These are phyloP conservation scores for Verbascum thapsus DNA, from an alignment of 257 asterid species.

Conservation along the genomic window DNA sequence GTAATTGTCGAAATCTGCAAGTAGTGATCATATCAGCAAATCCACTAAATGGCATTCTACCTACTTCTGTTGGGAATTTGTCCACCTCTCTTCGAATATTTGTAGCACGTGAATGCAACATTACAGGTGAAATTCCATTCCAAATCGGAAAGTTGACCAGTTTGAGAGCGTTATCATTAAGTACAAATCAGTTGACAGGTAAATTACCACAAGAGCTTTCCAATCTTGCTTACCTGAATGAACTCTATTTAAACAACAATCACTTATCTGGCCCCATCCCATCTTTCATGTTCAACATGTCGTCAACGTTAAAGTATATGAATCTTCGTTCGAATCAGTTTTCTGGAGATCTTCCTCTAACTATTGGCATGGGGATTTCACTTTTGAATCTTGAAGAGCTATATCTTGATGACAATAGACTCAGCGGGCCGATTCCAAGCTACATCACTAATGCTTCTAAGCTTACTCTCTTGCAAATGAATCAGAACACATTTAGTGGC, in stretches of 20 bases:
- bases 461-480: constrained; percentile 21
- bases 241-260: not conserved
- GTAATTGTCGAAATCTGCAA: constrained; percentile 10
- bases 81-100: constrained; percentile 25
- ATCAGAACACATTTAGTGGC: constrained; percentile 28
- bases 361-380: too few species aligned
- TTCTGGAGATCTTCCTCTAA: not conserved
- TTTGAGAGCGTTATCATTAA: not conserved
- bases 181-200: constrained; percentile 18
- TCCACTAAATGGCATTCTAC: constrained; percentile 28
- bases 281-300: not conserved
- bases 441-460: constrained; percentile 41
- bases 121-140: constrained; percentile 28
- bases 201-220: constrained; percentile 27
- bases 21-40: not conserved
- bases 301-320: too few species aligned
- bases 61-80: constrained; percentile 33
- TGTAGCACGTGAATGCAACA: not conserved
- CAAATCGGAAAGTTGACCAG: constrained; percentile 31
- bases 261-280: constrained; percentile 11
- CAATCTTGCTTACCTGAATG: not conserved
- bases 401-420: constrained; percentile 14
- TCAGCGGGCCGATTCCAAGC: constrained; percentile 40
- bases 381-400: too few species aligned
- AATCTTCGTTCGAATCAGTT: too few species aligned